Base-by-base conservation (phyloP, 2,329 filamentous ascomycete species). In the Fusarium incarnatum region DNA sequence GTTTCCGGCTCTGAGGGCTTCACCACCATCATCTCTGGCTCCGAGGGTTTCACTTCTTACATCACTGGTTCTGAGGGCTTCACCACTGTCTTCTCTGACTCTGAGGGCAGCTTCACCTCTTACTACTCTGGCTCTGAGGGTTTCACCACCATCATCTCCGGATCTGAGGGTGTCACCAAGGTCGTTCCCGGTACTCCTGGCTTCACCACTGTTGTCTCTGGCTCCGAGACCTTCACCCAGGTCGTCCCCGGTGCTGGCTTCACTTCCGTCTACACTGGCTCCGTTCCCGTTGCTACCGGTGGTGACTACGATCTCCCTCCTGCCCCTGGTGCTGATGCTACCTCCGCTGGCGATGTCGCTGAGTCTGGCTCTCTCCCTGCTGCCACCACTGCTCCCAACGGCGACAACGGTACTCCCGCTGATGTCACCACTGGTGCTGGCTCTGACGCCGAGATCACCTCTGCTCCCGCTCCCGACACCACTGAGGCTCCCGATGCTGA, bases 401-500 rank as follows among this genome's bases (percentile, higher is more conserved):
- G 32, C 5, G 48, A 52, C 48, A 52, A 52, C 22, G 48, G 48
- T 20, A 52, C 54, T 12, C 60, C 66, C 20, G 50, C 47, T 20
- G 48, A 52, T 40, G 42, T 6, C 11, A 66, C 65, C 23, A 69
- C 49, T 20, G 46, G 13, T 4, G 32, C 45, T 45, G 60, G 49
- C 8, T 56, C 65, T 25, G 60, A 69, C 22, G 64, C 48, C 16
- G 58, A 60, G 18, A 44, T 48, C 41, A 68, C 53, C 15, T 55
- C 64, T 45, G 59, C 64, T 30, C 48, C 22, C 22, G 52, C 59
- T 20, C n/a, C 60, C n/a, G 42, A 28, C 11, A 52, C 57, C 52
- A 68, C 66, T 4, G 34, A 60, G 27, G 60, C 56, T 34, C 57
- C 62, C 16, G 67, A 67, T 23, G 59, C 53, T 50, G 62, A 57